phyloP scores from a whole-genome alignment of 306 rosid genomes.

The Dryas alaskensis region DNA sequence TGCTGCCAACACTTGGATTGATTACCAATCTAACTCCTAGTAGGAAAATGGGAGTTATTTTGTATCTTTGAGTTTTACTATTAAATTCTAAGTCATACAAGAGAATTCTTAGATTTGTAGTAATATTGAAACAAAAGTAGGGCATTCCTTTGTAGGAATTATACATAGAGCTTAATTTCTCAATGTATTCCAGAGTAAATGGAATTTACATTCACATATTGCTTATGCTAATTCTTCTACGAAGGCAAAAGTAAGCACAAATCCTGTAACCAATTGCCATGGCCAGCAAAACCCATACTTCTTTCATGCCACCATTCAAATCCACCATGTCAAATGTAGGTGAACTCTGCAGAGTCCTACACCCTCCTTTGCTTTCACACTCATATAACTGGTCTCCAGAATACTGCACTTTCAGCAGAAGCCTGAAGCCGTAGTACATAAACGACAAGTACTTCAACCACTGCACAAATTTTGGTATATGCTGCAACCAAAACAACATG shows the following conservation, averaged over 20 bases:
- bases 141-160: background rate
- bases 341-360: slow-evolving; percentile 68
- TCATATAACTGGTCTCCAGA: slow-evolving; percentile 76
- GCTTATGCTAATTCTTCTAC: slow-evolving; percentile 44
- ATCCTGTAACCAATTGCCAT: slow-evolving; percentile 71
- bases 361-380: slow-evolving; percentile 69
- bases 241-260: slow-evolving; percentile 69
- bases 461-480: slow-evolving; percentile 75
- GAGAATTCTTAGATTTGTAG: too few species aligned
- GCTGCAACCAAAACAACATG: slow-evolving; percentile 50
- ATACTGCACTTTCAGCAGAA: slow-evolving; percentile 83
- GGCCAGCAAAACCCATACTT: slow-evolving; percentile 70
- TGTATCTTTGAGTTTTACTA: too few species aligned
- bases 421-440: slow-evolving; percentile 86
- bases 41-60: too few species aligned
- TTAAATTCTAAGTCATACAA: too few species aligned
- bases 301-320: slow-evolving; percentile 70
- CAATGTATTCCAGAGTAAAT: background rate
- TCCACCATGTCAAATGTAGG: slow-evolving; percentile 68
- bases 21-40: background rate
- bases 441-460: slow-evolving; percentile 90
- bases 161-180: background rate
- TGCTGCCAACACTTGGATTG: background rate
- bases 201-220: slow-evolving; percentile 31
- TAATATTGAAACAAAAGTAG: too few species aligned